These are phyloP conservation scores for button mushroom (Agaricus bisporus) DNA, from an alignment of 768 basidiomycete species.

Conservation along the genomic window DNA sequence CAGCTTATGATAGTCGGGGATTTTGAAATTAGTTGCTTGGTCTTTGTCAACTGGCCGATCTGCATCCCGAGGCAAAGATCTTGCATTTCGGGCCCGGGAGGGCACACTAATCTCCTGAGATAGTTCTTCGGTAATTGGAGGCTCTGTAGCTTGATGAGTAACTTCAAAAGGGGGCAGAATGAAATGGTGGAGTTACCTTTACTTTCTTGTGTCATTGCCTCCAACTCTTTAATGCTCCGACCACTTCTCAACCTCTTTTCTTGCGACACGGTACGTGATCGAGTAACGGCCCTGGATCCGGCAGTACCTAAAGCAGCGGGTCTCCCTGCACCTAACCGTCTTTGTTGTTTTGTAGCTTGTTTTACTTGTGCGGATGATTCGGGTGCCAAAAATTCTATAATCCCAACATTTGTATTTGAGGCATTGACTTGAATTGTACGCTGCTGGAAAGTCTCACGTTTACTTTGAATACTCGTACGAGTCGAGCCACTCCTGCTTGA, in stretches of 20 bases:
- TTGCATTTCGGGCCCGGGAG: not conserved
- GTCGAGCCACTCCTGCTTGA: slow-evolving; percentile 33
- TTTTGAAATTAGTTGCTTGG: not conserved
- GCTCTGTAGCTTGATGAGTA: slow-evolving; percentile 15
- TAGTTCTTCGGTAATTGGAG: slow-evolving; percentile 12
- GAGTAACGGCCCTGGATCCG: slow-evolving; percentile 62
- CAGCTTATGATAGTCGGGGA: slow-evolving; percentile 1
- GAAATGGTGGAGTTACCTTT: slow-evolving; percentile 6
- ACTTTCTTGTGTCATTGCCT: slow-evolving; percentile 62
- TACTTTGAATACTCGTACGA: slow-evolving; percentile 41
- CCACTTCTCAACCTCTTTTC: slow-evolving; percentile 45
- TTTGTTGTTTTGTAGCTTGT: slow-evolving; percentile 70
- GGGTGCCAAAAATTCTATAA: slow-evolving; percentile 17
- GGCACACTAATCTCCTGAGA: not conserved
- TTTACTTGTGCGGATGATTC: slow-evolving; percentile 37
- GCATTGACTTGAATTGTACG: not conserved
- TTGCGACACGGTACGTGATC: slow-evolving; percentile 44
- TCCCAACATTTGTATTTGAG: not conserved
- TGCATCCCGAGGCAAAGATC: not conserved
- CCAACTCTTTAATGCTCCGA: slow-evolving; percentile 40
- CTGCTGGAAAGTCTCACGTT: slow-evolving; percentile 29
- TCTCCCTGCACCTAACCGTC: slow-evolving; percentile 64
- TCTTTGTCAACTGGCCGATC: not conserved
- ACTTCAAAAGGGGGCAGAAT: not conserved
- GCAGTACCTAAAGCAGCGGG: slow-evolving; percentile 60